phyloP scores from a whole-genome alignment of 805 yeast genomes.

The Starmerella roubikii region DNA sequence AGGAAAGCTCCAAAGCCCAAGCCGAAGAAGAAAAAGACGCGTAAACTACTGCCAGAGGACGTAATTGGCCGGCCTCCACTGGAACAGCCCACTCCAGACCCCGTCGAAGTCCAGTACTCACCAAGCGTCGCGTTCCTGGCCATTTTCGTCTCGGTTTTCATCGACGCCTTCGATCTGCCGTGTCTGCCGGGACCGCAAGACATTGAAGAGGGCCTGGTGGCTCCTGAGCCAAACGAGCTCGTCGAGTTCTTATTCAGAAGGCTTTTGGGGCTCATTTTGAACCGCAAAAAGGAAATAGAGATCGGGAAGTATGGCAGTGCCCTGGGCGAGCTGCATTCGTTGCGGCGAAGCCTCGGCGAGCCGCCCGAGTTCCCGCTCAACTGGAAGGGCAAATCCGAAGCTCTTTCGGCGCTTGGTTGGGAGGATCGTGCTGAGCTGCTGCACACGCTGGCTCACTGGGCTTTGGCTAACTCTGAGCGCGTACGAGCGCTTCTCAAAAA shows the following conservation, averaged over 20 bases:
- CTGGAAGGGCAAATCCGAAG: slow-evolving; percentile 20
- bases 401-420: slow-evolving; percentile 24
- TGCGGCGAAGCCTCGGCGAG: slow-evolving; percentile 22
- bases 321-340: slow-evolving; percentile 27
- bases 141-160: slow-evolving; percentile 17
- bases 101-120: slow-evolving; percentile 15
- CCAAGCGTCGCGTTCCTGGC: slow-evolving; percentile 24
- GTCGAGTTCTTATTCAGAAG: slow-evolving; percentile 26
- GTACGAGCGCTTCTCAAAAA: slow-evolving; percentile 18
- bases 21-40: neutral
- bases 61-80: slow-evolving; percentile 20
- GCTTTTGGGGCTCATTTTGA: slow-evolving; percentile 26
- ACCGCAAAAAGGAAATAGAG: slow-evolving; percentile 31
- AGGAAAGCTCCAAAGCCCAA: neutral
- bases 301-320: slow-evolving; percentile 27
- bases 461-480: slow-evolving; percentile 23
- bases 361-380: slow-evolving; percentile 22
- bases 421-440: slow-evolving; percentile 26
- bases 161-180: slow-evolving; percentile 24
- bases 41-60: slow-evolving; percentile 23
- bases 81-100: slow-evolving; percentile 19
- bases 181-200: slow-evolving; percentile 29
- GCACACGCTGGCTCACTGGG: slow-evolving; percentile 25
- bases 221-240: slow-evolving; percentile 14
- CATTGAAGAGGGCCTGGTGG: slow-evolving; percentile 27